Conservation (phyloP, 805 yeast species). For the Middelhovenomyces tepae region DNA sequence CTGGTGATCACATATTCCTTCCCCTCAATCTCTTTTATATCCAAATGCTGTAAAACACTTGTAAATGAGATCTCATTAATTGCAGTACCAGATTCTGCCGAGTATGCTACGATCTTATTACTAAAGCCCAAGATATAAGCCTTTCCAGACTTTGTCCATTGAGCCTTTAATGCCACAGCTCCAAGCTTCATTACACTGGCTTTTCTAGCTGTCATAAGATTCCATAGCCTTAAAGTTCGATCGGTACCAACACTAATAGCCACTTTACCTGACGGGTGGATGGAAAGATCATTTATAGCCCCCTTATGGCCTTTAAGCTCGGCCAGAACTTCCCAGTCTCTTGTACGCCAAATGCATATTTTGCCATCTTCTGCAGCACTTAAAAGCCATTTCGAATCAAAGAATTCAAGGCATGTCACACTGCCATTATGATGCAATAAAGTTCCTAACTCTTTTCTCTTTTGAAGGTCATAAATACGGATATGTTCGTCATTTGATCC, state of each 20-base stretch:
- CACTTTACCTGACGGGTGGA: constrained; percentile 84
- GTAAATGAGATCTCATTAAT: constrained; percentile 35
- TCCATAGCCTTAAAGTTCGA: constrained; percentile 82
- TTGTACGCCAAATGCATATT: constrained; percentile 86
- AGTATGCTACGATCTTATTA: constrained; percentile 55
- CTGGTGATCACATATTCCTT: constrained; percentile 58
- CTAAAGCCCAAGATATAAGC: constrained; percentile 68
- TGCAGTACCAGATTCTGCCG: constrained; percentile 53
- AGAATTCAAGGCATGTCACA: constrained; percentile 64
- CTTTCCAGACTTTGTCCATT: constrained; percentile 60
- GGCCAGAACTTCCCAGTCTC: constrained; percentile 93
- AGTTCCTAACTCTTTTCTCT: constrained; percentile 88
- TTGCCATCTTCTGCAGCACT: constrained; percentile 89
- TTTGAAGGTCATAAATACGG: constrained; percentile 86
- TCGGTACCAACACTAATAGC: constrained; percentile 88
- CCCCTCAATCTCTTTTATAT: constrained; percentile 35
- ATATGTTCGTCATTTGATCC: constrained; percentile 96
- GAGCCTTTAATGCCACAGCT: constrained; percentile 24
- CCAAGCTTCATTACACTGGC: constrained; percentile 65
- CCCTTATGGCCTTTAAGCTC: constrained; percentile 82
- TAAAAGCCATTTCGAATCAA: constrained; percentile 62
- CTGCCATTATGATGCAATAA: constrained; percentile 84
- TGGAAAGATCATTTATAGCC: constrained; percentile 73
- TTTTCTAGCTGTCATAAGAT: constrained; percentile 90
- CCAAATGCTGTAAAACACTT: constrained; percentile 59